A percentile compares a stretch with the other conserved stretches of the same genome.
phyloP scores from a whole-genome alignment of 768 basidiomycete genomes.

The Kwoniella sp. region DNA sequence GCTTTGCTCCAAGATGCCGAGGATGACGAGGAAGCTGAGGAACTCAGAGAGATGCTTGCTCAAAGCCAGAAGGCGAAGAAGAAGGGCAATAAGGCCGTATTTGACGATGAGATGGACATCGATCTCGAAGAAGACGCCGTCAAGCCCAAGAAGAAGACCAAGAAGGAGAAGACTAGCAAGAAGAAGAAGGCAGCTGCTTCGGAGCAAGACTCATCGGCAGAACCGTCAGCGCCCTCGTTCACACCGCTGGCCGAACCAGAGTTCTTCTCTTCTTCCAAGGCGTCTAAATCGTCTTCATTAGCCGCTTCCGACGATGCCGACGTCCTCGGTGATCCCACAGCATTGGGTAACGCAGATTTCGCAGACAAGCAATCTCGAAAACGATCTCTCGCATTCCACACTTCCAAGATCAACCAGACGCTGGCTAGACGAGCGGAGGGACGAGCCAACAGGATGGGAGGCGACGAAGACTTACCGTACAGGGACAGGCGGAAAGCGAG shows the following conservation, averaged over 20 bases:
- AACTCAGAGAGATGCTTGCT: conserved; percentile 57
- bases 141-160: conserved; percentile 31
- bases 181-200: conserved; percentile 38
- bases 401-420: conserved; percentile 82
- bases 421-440: conserved; percentile 75
- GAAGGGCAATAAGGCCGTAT: conserved; percentile 31
- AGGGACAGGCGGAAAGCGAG: conserved; percentile 64
- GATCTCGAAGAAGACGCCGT: conserved; percentile 36
- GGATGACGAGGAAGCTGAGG: conserved; percentile 56
- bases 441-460: conserved; percentile 70
- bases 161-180: conserved; percentile 33
- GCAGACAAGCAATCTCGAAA: conserved; percentile 80
- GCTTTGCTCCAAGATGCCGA: conserved; percentile 39
- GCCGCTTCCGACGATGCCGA: conserved; percentile 46
- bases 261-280: conserved; percentile 59
- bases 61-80: conserved; percentile 41
- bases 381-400: conserved; percentile 88
- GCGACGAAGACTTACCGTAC: conserved; percentile 95
- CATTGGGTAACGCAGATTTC: conserved; percentile 71
- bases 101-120: conserved; percentile 62
- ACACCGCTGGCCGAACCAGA: conserved; percentile 70
- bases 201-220: conserved; percentile 51
- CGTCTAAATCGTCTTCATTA: conserved; percentile 12
- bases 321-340: conserved; percentile 73
- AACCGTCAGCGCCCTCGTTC: conserved; percentile 51